Base-by-base conservation (phyloP, 495 filamentous ascomycete genomes). In the Pyronema domesticum region DNA sequence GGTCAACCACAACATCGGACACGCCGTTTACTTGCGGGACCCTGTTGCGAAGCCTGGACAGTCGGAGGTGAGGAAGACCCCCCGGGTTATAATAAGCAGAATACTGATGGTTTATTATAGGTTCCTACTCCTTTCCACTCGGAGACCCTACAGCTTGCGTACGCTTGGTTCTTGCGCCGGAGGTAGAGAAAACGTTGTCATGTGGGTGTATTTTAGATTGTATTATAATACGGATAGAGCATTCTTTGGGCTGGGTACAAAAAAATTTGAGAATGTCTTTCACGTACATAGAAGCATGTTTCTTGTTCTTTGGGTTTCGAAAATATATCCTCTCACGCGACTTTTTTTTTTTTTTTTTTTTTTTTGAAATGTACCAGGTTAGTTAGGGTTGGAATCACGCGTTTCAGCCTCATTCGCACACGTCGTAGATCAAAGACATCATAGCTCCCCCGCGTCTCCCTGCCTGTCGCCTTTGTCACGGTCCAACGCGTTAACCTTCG, bases 1-100 rank as follows among this genome's bases (percentile, higher is more conserved):
- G 72, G 91, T 98, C 63, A 95, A 95, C 73, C 89, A 89, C 65
- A 87, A 84, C 61, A 83, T 95, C 61, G 96, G 91, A 71, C 79
- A 87, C 13, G 91, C 91, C 15, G 89, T 98, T 40, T 98, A 96
- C 70, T 70, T 98, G 57, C 77, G 91, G 57, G 88, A 96, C 72
- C 93, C 91, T 3, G 93, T 95, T 46, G 93, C 85, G n/a, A 74
- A 86, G 17, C 82, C 83, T 8, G 88, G 93, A n/a, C 64, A 71
- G 53, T 80, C 83, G 18, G 91, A 98, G 70, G 89, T 63, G 55
- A 15, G 51, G 14, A 34, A 18, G 6, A 33, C 23, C 46, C 34
- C 23, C 10, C 13, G 11, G 18, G 48, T 33, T 37, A 3, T 40
- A 17, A 10, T 4, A 46, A n/a, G 15, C 36, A 14, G 10, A n/a